Base-by-base conservation (phyloP, 169 alveolate species). In the Neospora caninum region DNA sequence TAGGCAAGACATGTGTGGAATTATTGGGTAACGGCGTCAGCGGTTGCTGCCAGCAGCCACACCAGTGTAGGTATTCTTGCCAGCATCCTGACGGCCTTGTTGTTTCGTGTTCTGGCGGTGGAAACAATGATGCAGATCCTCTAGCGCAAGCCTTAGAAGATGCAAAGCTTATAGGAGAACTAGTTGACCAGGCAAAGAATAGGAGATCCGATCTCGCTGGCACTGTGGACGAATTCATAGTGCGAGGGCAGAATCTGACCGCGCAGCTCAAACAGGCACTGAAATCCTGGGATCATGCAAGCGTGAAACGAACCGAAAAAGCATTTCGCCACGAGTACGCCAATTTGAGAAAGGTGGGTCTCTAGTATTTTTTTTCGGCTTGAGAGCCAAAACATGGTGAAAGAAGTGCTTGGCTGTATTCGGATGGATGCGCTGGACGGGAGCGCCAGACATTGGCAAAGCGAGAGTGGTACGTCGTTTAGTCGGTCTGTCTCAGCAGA, bases 71-170 rank as follows among this genome's bases (percentile, higher is more conserved):
- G 4, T 1, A 13, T 6, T 22, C 34, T 7, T 16, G 73, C 73
- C 73, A 64, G 4, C 73, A 64, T 16, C 31, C 1, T 64, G 34
- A 27, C 73, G 73, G n/a, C 73, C 31, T 22, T 64, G 25, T 64
- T 64, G 58, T 64, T 16, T 64, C 31, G n/a, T 64, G 73, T 22
- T 64, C n/a, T 22, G 7, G n/a, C 73, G 34, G n/a, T 16, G n/a
- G n/a, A 9, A 13, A 22, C 73, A 16, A 7, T 27, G 34, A 20
- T 22, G 1, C 86, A 78, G 86, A 78, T 38, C 86, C 86, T 38
- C 39, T 78, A n/a, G 45, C 86, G 31, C 86, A 78, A n/a, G 86
- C 86, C 86, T 18, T 78, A 20, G 49, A 78, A 38, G 86, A 78
- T n/a, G 86, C 86, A 16, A 78, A n/a, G 10, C 43, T n/a, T 20